Evolutionary conservation across 2,329 filamentous ascomycete species (phyloP).

Genomic region (Bipolaris zeicola): DNA sequence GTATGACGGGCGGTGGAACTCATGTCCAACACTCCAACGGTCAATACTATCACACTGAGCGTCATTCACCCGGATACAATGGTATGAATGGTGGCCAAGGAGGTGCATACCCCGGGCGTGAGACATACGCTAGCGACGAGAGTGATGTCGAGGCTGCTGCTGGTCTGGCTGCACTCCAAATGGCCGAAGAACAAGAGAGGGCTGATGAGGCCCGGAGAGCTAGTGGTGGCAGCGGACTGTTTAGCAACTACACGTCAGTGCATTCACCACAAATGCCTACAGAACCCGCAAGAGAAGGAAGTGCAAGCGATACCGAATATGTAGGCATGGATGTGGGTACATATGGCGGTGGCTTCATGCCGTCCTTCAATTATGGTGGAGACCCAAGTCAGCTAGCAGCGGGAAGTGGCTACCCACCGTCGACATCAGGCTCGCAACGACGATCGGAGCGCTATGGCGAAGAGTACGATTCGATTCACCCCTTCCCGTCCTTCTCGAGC

Average conservation of each 20-base stretch:
- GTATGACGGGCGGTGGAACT: constrained; percentile 46
- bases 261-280: constrained; percentile 51
- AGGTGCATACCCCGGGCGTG: constrained; percentile 43
- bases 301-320: constrained; percentile 70
- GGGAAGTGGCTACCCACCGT: constrained; percentile 47
- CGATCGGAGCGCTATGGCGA: constrained; percentile 52
- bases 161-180: constrained; percentile 80
- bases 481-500: constrained; percentile 61
- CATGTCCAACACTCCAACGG: constrained; percentile 45
- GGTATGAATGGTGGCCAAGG: constrained; percentile 56
- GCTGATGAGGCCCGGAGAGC: constrained; percentile 63
- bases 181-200: constrained; percentile 80
- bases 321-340: constrained; percentile 73
- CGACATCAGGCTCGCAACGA: constrained; percentile 54
- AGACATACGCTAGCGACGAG: constrained; percentile 63
- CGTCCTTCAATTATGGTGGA: constrained; percentile 65
- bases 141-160: constrained; percentile 88
- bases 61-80: constrained; percentile 36
- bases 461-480: constrained; percentile 58
- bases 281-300: constrained; percentile 26
- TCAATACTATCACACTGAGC: constrained; percentile 35
- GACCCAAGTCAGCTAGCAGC: constrained; percentile 51
- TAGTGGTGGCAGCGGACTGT: constrained; percentile 61
- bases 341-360: constrained; percentile 73
- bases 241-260: constrained; percentile 54